Conservation (phyloP, 306 rosid species). For the Prunus davidiana region DNA sequence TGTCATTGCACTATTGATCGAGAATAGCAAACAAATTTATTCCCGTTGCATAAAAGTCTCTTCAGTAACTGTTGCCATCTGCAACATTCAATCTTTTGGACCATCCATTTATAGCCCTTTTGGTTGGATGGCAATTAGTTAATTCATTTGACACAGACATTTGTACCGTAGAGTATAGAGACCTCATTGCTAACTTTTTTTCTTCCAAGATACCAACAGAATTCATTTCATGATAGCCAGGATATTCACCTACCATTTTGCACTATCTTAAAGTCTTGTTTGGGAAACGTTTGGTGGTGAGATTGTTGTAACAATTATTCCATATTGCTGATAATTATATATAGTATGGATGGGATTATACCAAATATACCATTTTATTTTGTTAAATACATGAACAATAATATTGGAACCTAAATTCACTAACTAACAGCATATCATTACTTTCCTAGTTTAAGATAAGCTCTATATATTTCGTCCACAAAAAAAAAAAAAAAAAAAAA, state of each 20-base stretch:
- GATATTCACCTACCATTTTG: conserved; percentile 1
- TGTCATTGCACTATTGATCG: no score
- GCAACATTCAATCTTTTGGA: conserved; percentile 3
- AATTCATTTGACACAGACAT: not conserved
- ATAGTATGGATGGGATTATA: no score
- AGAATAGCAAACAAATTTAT: no score
- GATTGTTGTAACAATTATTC: not conserved
- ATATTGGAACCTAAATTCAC: no score
- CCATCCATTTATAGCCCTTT: not conserved
- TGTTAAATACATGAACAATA: no score
- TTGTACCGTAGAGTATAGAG: not conserved
- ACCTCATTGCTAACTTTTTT: not conserved
- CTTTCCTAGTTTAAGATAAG: no score
- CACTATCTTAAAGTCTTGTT: not conserved
- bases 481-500: no score
- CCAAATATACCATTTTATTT: no score
- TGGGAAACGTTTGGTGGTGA: not conserved
- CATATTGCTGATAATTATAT: not conserved
- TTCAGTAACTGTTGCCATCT: not conserved
- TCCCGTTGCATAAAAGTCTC: no score
- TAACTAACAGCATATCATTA: no score
- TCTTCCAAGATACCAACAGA: not conserved
- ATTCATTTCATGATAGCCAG: not conserved
- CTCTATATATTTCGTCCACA: no score
- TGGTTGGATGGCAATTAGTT: not conserved